Conservation (phyloP, 805 yeast species). For the Myxozyma lipomycoides region DNA sequence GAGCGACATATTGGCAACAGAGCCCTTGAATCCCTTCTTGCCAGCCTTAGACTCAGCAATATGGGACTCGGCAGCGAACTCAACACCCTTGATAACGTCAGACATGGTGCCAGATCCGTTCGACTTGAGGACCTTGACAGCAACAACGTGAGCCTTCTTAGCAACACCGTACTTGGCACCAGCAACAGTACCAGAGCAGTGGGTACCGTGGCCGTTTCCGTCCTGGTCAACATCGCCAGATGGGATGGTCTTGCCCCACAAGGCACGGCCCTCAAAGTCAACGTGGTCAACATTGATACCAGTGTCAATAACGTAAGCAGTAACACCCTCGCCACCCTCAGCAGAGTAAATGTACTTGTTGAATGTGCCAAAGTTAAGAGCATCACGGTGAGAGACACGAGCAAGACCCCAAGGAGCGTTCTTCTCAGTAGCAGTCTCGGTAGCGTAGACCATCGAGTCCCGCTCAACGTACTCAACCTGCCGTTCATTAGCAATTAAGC, state of each 20-base stretch:
- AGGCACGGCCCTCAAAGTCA: conserved; percentile 59
- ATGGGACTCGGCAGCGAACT: conserved; percentile 54
- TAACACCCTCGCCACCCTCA: conserved; percentile 59
- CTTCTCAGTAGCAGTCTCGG: conserved; percentile 48
- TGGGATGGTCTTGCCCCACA: conserved; percentile 59
- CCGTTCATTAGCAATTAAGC: too few relatives aligned
- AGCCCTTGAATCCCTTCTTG: conserved; percentile 51
- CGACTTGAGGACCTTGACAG: conserved; percentile 57
- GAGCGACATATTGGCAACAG: conserved; percentile 59
- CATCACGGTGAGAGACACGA: conserved; percentile 60
- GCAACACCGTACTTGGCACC: conserved; percentile 58
- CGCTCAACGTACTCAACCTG: conserved; percentile 55
- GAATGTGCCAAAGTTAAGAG: conserved; percentile 55
- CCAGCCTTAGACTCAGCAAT: conserved; percentile 36
- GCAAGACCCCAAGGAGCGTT: conserved; percentile 77
- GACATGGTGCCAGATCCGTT: conserved; percentile 59
- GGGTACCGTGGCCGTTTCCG: conserved; percentile 64
- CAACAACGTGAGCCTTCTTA: conserved; percentile 55
- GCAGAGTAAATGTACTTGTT: conserved; percentile 57
- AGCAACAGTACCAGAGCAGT: conserved; percentile 64
- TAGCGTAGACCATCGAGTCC: conserved; percentile 49
- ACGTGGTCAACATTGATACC: conserved; percentile 52
- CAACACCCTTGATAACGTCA: conserved; percentile 61
- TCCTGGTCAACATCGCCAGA: conserved; percentile 46
- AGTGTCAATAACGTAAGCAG: conserved; percentile 54